These are phyloP conservation scores for Sclerotinia minor DNA, from an alignment of 2,329 filamentous ascomycete species.

Conservation along the genomic window DNA sequence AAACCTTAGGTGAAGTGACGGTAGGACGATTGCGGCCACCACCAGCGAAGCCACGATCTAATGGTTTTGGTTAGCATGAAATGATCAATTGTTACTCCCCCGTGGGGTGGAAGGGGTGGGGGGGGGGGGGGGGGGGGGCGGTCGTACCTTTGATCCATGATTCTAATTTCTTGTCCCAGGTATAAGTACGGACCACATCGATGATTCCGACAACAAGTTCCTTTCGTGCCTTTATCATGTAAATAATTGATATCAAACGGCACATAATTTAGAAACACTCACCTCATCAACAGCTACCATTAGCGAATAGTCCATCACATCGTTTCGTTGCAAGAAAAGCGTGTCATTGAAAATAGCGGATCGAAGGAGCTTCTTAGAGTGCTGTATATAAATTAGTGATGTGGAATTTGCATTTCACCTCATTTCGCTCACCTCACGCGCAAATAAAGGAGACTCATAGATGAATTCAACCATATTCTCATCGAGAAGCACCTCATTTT, in stretches of 20 bases:
- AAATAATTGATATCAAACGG: slow-evolving; percentile 2
- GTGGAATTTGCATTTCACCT: not conserved
- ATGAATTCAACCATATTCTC: slow-evolving; percentile 99
- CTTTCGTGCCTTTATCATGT: slow-evolving; percentile 55
- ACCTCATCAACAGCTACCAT: slow-evolving; percentile 96
- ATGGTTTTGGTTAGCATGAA: not conserved
- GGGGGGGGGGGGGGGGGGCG: too few relatives aligned
- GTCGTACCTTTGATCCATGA: slow-evolving; percentile 85
- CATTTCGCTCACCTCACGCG: slow-evolving; percentile 60
- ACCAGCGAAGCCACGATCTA: slow-evolving; percentile 73
- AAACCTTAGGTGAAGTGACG: slow-evolving; percentile 90
- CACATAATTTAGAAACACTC: not conserved
- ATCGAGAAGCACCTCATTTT: slow-evolving; percentile 93
- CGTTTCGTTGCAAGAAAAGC: slow-evolving; percentile 87
- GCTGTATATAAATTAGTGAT: slow-evolving; percentile 43
- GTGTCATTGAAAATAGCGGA: slow-evolving; percentile 98
- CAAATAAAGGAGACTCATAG: slow-evolving; percentile 93
- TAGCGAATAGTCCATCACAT: slow-evolving; percentile 98
- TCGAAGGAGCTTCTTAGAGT: slow-evolving; percentile 89
- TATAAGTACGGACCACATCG: slow-evolving; percentile 97
- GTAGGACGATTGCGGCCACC: slow-evolving; percentile 82
- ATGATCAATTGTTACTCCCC: not conserved
- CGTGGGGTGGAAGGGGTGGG: too few relatives aligned
- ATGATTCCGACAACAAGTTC: slow-evolving; percentile 98
- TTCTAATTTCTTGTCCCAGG: slow-evolving; percentile 99